Base-by-base conservation (phyloP, 352 stramenopile genomes). In the Pythium aristosporum region DNA sequence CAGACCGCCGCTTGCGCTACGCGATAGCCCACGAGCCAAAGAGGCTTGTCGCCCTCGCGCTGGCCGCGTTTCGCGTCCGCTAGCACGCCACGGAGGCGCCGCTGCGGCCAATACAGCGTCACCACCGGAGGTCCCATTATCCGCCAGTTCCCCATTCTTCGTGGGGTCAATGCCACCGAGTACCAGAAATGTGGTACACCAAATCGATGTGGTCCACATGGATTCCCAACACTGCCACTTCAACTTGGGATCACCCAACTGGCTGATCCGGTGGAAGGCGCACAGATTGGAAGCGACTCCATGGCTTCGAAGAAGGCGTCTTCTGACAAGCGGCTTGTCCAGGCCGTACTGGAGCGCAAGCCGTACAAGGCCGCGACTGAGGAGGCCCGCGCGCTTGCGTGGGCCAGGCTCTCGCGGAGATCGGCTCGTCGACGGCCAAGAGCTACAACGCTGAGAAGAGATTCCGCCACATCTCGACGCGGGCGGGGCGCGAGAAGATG, bases 91-190 rank as follows among this genome's bases (percentile, higher is more conserved):
- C 59, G 49, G 32, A 67, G 48, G 13, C 47, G 44, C 37, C 43
- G 55, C 52, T 73, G 67, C 25, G 80, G 77, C 77, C 77, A 87
- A 57, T 82, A 89, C 12, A 63, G n/a, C 43, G 65, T 73, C 56
- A 12, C 37, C 41, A 16, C 46, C 20, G 21, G 18, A 28, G 25
- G 4, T 32, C 32, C 15, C 55, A 62, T 51, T 10, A 10, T 51
- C 23, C 37, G 37, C 18, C 23, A 21, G 39, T 6, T 46, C 16
- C n/a, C n/a, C n/a, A n/a, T n/a, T n/a, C n/a, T n/a, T n/a, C n/a
- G n/a, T n/a, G n/a, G n/a, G n/a, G n/a, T n/a, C n/a, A n/a, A 46
- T 0, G 1, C 10, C 39, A 46, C 10, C 1, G 18, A 13, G 39
- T 46, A 50, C 44, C 44, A 50, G 0, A 50, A 12, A 7, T 12